phyloP scores from a whole-genome alignment of 106 monocot species.

The Dendrobium chrysotoxum region DNA sequence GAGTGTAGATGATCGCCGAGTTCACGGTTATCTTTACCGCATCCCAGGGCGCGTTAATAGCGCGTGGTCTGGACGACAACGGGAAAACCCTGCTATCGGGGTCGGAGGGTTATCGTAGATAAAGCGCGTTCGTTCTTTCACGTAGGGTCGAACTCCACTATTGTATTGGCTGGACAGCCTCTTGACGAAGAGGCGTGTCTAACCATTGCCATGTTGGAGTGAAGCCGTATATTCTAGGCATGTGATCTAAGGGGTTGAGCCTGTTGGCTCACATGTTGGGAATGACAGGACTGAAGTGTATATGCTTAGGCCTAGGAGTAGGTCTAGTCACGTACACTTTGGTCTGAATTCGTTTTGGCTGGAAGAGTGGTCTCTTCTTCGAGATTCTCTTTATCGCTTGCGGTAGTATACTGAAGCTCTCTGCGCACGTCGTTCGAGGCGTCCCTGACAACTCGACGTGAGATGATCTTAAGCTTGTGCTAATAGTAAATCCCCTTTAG shows the following conservation, averaged over 20 bases:
- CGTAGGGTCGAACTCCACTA: too few species aligned
- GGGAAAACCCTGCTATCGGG: too few species aligned
- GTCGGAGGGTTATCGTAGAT: too few species aligned
- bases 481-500: neutral
- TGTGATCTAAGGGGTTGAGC: constrained; percentile 5
- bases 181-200: neutral
- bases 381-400: neutral
- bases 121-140: too few species aligned
- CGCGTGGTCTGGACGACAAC: too few species aligned
- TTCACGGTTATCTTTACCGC: too few species aligned
- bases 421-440: too few species aligned
- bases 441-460: too few species aligned
- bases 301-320: constrained; percentile 2
- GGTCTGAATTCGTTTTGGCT: neutral
- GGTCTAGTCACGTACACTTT: constrained; percentile 5
- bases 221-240: neutral
- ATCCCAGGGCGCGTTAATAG: too few species aligned
- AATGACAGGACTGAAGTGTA: neutral
- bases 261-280: constrained; percentile 2
- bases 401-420: too few species aligned
- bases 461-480: neutral
- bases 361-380: neutral
- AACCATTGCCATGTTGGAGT: constrained; percentile 3
- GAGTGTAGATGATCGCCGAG: too few species aligned
- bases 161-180: too few species aligned